These are phyloP conservation scores for Afroboletus lepidellus DNA, from an alignment of 1,284 basidiomycete species.

Conservation along the genomic window DNA sequence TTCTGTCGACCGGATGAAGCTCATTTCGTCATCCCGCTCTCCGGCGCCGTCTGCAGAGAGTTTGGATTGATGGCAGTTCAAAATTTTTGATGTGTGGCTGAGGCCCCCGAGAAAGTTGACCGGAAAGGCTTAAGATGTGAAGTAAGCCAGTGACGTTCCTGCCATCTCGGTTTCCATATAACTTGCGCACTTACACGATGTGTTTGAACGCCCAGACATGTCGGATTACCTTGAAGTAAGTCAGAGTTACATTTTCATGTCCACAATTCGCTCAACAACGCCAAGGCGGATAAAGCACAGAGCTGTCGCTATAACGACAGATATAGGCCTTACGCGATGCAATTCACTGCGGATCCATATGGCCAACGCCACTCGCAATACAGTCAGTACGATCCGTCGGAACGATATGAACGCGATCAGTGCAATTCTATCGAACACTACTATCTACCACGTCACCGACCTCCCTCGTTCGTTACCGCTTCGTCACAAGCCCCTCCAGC, in stretches of 20 bases:
- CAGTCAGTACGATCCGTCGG: slow-evolving; percentile 7
- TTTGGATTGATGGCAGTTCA: background rate
- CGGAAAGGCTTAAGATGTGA: background rate
- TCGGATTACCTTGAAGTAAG: background rate
- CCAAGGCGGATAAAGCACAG: slow-evolving; percentile 57
- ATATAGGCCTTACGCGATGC: slow-evolving; percentile 42
- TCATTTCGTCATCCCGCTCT: background rate
- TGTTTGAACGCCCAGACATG: background rate
- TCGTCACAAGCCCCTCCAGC: too few relatives aligned
- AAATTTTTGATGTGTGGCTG: background rate
- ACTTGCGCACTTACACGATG: background rate
- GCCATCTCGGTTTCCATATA: background rate
- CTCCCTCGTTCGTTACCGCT: too few relatives aligned
- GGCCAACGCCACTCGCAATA: background rate
- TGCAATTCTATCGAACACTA: background rate
- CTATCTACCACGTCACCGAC: too few relatives aligned
- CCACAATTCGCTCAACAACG: background rate
- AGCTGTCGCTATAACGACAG: slow-evolving; percentile 57
- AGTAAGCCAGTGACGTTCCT: background rate
- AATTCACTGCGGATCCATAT: background rate
- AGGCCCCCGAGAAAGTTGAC: background rate
- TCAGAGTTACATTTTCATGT: background rate
- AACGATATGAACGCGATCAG: background rate
- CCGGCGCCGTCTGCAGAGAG: background rate
- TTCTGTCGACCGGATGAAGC: background rate